phyloP scores from a whole-genome alignment of 2,329 filamentous ascomycete genomes.

The Periconia macrospinosa region DNA sequence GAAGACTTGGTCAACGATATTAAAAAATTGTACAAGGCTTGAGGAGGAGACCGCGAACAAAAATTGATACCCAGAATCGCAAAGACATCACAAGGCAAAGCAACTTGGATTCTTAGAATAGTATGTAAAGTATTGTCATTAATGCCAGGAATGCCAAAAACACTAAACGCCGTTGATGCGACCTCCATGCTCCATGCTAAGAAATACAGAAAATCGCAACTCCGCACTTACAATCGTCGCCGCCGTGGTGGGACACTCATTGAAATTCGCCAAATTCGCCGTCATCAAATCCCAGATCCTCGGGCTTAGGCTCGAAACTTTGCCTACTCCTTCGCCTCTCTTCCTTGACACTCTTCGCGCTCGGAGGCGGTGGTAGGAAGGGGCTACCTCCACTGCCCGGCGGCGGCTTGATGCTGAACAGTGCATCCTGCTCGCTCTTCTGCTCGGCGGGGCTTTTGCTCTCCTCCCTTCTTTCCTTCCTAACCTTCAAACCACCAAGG shows the following conservation, averaged over 20 bases:
- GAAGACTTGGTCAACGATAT: constrained; percentile 77
- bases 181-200: constrained; percentile 10
- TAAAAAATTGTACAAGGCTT: constrained; percentile 62
- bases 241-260: constrained; percentile 22
- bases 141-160: not conserved
- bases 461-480: constrained; percentile 44
- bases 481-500: constrained; percentile 61
- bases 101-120: not conserved
- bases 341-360: constrained; percentile 62
- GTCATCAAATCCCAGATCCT: constrained; percentile 81
- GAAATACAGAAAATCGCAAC: not conserved
- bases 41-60: constrained; percentile 5
- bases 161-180: constrained; percentile 25
- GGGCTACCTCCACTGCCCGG: constrained; percentile 49
- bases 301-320: constrained; percentile 45
- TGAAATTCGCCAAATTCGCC: constrained; percentile 86
- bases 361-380: constrained; percentile 69
- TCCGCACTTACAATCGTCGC: not conserved
- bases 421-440: constrained; percentile 48
- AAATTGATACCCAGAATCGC: not conserved
- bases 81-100: too few relatives aligned
- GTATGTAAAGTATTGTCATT: not conserved
- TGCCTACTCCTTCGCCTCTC: constrained; percentile 59
- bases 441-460: constrained; percentile 37
- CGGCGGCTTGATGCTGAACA: constrained; percentile 77